Evolutionary conservation across 495 filamentous ascomycete species (phyloP).

Genomic region (Penicillium arizonense): DNA sequence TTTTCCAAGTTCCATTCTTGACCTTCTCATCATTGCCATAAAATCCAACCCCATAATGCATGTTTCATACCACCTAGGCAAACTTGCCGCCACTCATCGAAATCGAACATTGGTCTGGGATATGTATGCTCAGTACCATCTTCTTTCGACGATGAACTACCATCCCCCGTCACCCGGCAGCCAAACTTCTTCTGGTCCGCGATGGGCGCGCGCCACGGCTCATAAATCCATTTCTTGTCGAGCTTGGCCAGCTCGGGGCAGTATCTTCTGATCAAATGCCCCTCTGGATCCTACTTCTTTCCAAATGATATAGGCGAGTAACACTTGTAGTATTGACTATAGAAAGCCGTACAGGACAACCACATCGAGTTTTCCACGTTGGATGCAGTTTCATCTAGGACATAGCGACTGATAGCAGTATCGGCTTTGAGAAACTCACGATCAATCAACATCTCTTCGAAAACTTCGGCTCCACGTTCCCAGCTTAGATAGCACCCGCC

Average conservation of each 20-base stretch:
- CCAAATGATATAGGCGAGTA: conserved; percentile 67
- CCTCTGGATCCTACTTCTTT: conserved; percentile 64
- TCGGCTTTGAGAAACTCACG: conserved; percentile 23
- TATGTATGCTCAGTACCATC: conserved; percentile 40
- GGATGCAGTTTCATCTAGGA: conserved; percentile 58
- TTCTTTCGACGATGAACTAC: conserved; percentile 30
- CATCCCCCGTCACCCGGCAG: conserved; percentile 55
- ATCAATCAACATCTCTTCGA: conserved; percentile 69
- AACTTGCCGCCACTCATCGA: conserved; percentile 51
- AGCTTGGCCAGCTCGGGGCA: conserved; percentile 59
- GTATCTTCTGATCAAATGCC: conserved; percentile 56
- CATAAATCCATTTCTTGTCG: conserved; percentile 67
- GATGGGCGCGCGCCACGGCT: conserved; percentile 68
- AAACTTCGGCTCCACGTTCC: conserved; percentile 72
- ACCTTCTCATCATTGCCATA: conserved; percentile 59
- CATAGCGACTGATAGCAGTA: background rate
- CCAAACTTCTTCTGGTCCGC: conserved; percentile 59
- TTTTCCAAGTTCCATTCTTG: conserved; percentile 59
- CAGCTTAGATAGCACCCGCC: conserved; percentile 72
- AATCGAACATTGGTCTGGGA: conserved; percentile 73
- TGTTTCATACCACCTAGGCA: conserved; percentile 64
- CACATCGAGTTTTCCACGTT: conserved; percentile 76
- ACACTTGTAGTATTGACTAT: conserved; percentile 60
- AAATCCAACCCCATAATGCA: conserved; percentile 61
- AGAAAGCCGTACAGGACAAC: conserved; percentile 72